Percentiles rank a stretch among this genome's conserved stretches.
These are phyloP conservation scores for Ormosia emarginata DNA, from an alignment of 306 rosid species.

Conservation along the genomic window DNA sequence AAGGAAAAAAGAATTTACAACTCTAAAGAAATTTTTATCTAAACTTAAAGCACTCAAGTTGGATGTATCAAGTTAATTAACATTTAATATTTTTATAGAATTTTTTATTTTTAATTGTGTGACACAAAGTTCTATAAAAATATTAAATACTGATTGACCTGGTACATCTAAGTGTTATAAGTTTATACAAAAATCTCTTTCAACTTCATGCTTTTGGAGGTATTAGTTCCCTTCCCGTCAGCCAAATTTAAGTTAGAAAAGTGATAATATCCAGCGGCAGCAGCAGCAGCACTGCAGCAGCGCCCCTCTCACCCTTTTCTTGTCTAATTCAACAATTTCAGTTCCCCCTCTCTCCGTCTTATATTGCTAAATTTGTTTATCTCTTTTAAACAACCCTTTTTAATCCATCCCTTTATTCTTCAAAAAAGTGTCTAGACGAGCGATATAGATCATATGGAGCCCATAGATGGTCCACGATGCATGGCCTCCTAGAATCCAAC, in stretches of 20 bases:
- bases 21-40: too few relatives aligned
- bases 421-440: slow-evolving; percentile 48
- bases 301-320: not conserved
- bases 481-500: slow-evolving; percentile 64
- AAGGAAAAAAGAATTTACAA: slow-evolving; percentile 8
- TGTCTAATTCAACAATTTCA: not conserved
- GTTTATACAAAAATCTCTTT: too few relatives aligned
- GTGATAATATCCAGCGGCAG: not conserved
- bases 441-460: slow-evolving; percentile 67
- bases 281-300: too few relatives aligned
- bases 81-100: too few relatives aligned
- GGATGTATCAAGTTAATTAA: too few relatives aligned
- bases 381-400: not conserved
- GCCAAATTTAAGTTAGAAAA: not conserved
- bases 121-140: too few relatives aligned
- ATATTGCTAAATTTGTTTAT: not conserved
- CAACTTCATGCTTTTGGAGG: not conserved
- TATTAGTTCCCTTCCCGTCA: not conserved
- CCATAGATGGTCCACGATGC: slow-evolving; percentile 57
- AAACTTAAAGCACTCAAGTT: too few relatives aligned
- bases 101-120: too few relatives aligned
- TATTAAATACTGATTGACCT: too few relatives aligned
- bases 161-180: too few relatives aligned
- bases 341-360: too few relatives aligned
- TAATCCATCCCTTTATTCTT: slow-evolving; percentile 28